Percentiles rank a stretch among this genome's conserved stretches.
Conservation (phyloP, 2,329 filamentous ascomycete species). For the Cladosporium sp. region DNA sequence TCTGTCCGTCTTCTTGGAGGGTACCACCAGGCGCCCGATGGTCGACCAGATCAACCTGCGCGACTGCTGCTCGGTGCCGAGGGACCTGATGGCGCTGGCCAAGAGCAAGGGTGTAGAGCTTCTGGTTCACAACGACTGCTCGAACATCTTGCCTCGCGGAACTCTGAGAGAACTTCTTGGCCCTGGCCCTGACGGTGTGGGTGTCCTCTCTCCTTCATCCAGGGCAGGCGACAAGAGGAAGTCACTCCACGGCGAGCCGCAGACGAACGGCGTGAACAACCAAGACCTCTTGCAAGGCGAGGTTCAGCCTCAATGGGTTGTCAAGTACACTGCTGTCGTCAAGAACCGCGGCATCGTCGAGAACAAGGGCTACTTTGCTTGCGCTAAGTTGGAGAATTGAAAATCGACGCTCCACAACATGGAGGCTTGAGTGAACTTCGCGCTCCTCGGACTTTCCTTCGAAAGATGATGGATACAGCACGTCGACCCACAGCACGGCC, state of each 20-base stretch:
- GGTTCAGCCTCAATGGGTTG: slow-evolving; percentile 87
- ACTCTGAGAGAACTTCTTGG: slow-evolving; percentile 83
- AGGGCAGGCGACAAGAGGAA: slow-evolving; percentile 43
- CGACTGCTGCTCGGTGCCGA: slow-evolving; percentile 94
- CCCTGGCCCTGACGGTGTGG: slow-evolving; percentile 68
- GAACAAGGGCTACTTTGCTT: slow-evolving; percentile 96
- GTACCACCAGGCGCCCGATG: slow-evolving; percentile 69
- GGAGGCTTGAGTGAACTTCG: neutral
- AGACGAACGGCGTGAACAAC: slow-evolving; percentile 62
- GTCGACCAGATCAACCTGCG: slow-evolving; percentile 96
- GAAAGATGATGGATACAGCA: neutral
- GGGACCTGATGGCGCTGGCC: slow-evolving; percentile 80
- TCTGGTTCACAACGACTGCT: slow-evolving; percentile 91
- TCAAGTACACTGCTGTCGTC: slow-evolving; percentile 95
- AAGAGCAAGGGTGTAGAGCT: slow-evolving; percentile 81
- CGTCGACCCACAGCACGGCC: neutral
- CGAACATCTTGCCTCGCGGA: slow-evolving; percentile 82
- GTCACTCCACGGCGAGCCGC: slow-evolving; percentile 38
- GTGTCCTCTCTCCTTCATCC: slow-evolving; percentile 64
- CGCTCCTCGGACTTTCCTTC: neutral
- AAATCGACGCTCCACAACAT: neutral
- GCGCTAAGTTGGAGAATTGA: slow-evolving; percentile 61
- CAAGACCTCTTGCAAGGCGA: slow-evolving; percentile 70
- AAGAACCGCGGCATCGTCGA: slow-evolving; percentile 93
- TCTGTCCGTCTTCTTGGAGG: slow-evolving; percentile 71